Percentiles rank a stretch among this genome's conserved stretches.
Conservation (phyloP, 2,329 filamentous ascomycete species). For the Scedosporium dehoogii region DNA sequence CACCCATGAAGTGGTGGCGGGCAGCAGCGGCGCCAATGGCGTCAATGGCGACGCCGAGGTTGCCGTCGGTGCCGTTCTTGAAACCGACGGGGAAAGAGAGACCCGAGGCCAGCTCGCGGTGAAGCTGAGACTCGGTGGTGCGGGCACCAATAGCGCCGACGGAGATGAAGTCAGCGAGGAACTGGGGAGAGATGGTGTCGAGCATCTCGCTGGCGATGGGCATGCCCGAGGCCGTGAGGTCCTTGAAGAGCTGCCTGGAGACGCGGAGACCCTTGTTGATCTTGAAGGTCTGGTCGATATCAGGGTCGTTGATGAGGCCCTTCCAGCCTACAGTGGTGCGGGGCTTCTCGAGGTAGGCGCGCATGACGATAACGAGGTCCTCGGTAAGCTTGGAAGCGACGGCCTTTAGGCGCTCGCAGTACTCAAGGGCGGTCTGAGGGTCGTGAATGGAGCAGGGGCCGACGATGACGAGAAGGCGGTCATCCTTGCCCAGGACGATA, state of each 20-base stretch:
- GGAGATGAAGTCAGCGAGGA: constrained; percentile 82
- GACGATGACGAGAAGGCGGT: constrained; percentile 62
- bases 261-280: constrained; percentile 94
- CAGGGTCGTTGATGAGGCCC: constrained; percentile 95
- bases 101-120: constrained; percentile 87
- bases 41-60: constrained; percentile 81
- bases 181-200: constrained; percentile 96
- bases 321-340: constrained; percentile 98
- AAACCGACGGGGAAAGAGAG: constrained; percentile 96
- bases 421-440: constrained; percentile 78
- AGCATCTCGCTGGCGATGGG: constrained; percentile 96
- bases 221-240: constrained; percentile 87
- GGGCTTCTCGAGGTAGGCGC: constrained; percentile 96
- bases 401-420: constrained; percentile 74
- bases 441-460: constrained; percentile 98
- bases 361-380: constrained; percentile 92
- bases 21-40: constrained; percentile 88
- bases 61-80: constrained; percentile 98
- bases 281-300: constrained; percentile 96
- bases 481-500: constrained; percentile 65
- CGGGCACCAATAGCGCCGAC: constrained; percentile 91
- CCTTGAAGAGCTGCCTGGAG: constrained; percentile 83
- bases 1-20: constrained; percentile 92
- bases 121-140: constrained; percentile 91
- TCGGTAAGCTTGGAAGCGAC: constrained; percentile 82